A percentile compares a stretch with the other conserved stretches of the same genome.
These are phyloP conservation scores for Trichoderma endophyticum DNA, from an alignment of 2,329 filamentous ascomycete species.

Conservation along the genomic window DNA sequence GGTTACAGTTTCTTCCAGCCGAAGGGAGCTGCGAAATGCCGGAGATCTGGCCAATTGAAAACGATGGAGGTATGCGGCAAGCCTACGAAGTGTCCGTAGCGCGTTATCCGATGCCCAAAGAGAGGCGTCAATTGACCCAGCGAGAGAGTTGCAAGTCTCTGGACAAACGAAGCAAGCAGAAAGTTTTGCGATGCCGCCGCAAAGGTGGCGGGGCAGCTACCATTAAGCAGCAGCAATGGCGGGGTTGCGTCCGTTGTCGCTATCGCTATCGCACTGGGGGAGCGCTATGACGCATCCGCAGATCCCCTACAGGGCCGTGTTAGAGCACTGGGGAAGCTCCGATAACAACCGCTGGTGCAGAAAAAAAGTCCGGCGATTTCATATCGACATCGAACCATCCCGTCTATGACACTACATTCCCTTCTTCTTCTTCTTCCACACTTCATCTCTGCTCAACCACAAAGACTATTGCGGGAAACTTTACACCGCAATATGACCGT, in stretches of 20 bases:
- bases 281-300: slow-evolving; percentile 5
- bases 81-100: background rate
- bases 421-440: background rate
- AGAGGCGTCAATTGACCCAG: background rate
- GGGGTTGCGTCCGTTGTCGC: slow-evolving; percentile 20
- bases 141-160: background rate
- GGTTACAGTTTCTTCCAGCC: background rate
- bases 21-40: background rate
- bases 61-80: background rate
- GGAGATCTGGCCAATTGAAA: background rate
- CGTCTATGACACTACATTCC: background rate
- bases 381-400: slow-evolving; percentile 10
- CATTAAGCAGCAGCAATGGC: background rate
- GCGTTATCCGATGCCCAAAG: background rate
- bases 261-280: background rate
- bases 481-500: slow-evolving; percentile 23
- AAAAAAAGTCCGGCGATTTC: slow-evolving; percentile 2
- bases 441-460: background rate
- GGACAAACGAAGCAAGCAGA: background rate
- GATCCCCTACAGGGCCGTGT: background rate
- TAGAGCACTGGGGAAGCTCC: background rate
- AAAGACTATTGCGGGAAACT: background rate
- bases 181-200: slow-evolving; percentile 11
- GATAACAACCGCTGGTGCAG: background rate
- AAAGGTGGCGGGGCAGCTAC: slow-evolving; percentile 11